Conservation (phyloP, 495 filamentous ascomycete genomes). For the Corynascus novoguineensis region DNA sequence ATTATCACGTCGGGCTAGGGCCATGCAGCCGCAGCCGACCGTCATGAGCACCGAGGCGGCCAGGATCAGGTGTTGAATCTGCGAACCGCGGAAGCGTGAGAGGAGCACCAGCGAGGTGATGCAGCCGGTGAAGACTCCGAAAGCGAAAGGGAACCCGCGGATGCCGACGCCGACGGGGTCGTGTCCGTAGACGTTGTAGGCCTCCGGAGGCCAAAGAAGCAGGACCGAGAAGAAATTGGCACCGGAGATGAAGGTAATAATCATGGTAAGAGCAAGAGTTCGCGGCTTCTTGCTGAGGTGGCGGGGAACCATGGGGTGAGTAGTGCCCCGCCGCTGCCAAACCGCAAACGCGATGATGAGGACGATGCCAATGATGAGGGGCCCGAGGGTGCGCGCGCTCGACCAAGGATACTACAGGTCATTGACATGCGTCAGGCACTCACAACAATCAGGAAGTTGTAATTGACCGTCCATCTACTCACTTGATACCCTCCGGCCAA, state of each 20-base stretch:
- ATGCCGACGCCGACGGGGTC: conserved; percentile 62
- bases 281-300: conserved; percentile 59
- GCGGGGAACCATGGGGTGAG: conserved; percentile 61
- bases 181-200: conserved; percentile 69
- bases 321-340: conserved; percentile 59
- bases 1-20: conserved; percentile 54
- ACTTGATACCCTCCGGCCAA: conserved; percentile 63
- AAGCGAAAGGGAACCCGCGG: conserved; percentile 60
- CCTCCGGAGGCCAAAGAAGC: conserved; percentile 69
- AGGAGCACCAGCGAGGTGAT: conserved; percentile 58
- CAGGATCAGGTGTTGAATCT: conserved; percentile 60
- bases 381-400: conserved; percentile 38
- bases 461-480: too few relatives aligned
- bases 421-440: too few relatives aligned
- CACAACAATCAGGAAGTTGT: too few relatives aligned
- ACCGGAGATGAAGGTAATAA: conserved; percentile 70
- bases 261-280: conserved; percentile 55
- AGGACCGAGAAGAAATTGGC: conserved; percentile 72
- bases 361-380: conserved; percentile 55
- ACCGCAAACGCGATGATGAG: conserved; percentile 52
- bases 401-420: conserved; percentile 31
- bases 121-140: conserved; percentile 58
- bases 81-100: conserved; percentile 51
- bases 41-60: conserved; percentile 62
- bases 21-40: conserved; percentile 59